A percentile compares a stretch with the other conserved stretches of the same genome.
Conservation (phyloP, 2,329 filamentous ascomycete species). For the Pseudogymnoascus sp. region DNA sequence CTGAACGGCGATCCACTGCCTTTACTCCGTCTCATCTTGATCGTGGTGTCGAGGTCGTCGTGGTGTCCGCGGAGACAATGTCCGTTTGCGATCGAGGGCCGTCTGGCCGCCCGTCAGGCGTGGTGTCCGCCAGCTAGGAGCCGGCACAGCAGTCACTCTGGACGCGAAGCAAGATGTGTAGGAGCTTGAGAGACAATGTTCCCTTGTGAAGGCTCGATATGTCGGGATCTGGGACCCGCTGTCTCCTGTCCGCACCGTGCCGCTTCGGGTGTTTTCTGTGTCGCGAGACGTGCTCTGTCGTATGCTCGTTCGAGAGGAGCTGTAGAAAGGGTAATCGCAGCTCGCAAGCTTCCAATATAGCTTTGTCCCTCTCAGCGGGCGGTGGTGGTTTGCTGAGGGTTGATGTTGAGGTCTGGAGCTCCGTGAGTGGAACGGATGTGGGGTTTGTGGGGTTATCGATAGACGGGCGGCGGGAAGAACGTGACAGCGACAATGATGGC, state of each 20-base stretch:
- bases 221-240: not conserved
- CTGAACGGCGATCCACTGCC: conserved; percentile 26
- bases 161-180: not conserved
- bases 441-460: conserved; percentile 8
- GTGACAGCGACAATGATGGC: conserved; percentile 1
- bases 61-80: not conserved
- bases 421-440: conserved; percentile 4
- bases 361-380: not conserved
- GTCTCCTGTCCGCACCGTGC: not conserved
- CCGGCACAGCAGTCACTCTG: not conserved
- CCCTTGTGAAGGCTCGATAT: not conserved
- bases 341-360: not conserved
- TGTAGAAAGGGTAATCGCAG: not conserved
- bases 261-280: not conserved
- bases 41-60: not conserved
- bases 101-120: conserved; percentile 5
- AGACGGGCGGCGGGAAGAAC: conserved; percentile 5
- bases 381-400: not conserved
- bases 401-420: conserved; percentile 2
- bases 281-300: not conserved
- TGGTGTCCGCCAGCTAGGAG: conserved; percentile 6
- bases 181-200: not conserved
- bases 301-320: conserved; percentile 1
- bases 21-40: conserved; percentile 25
- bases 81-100: conserved; percentile 5